These are phyloP conservation scores for Nicotiana knightiana DNA, from an alignment of 257 asterid genomes.

Conservation along the genomic window DNA sequence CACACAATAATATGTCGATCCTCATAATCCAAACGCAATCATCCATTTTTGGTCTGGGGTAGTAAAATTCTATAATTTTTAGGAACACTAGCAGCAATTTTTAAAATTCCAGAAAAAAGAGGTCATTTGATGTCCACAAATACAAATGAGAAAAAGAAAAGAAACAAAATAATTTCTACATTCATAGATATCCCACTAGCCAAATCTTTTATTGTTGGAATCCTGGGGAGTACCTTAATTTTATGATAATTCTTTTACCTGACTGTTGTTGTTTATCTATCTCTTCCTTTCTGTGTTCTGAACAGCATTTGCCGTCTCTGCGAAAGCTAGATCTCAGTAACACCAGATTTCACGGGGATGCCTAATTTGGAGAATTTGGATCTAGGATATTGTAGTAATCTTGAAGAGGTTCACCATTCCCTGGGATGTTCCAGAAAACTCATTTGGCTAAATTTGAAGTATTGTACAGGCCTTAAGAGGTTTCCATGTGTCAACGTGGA, in stretches of 20 bases:
- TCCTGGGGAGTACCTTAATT: too few species aligned
- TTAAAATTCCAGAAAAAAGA: too few species aligned
- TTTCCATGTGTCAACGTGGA: background rate
- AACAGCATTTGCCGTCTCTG: background rate
- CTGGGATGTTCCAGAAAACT: background rate
- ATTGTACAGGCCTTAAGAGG: background rate
- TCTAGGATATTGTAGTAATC: background rate
- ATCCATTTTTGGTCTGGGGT: too few species aligned
- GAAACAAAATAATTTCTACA: too few species aligned
- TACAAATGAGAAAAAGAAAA: background rate
- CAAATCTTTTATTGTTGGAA: background rate
- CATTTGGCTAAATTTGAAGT: background rate
- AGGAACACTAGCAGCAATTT: too few species aligned
- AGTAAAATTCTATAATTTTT: too few species aligned
- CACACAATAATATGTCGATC: too few species aligned
- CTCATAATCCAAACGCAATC: too few species aligned
- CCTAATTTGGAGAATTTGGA: background rate
- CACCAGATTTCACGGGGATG: background rate
- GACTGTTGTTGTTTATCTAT: background rate
- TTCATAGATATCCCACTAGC: background rate
- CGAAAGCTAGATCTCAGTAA: background rate
- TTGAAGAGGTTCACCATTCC: background rate
- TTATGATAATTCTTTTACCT: too few species aligned
- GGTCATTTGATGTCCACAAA: background rate
- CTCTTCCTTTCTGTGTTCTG: background rate